Base-by-base conservation (phyloP, 2,329 filamentous ascomycete genomes). In the Fusarium sp. region DNA sequence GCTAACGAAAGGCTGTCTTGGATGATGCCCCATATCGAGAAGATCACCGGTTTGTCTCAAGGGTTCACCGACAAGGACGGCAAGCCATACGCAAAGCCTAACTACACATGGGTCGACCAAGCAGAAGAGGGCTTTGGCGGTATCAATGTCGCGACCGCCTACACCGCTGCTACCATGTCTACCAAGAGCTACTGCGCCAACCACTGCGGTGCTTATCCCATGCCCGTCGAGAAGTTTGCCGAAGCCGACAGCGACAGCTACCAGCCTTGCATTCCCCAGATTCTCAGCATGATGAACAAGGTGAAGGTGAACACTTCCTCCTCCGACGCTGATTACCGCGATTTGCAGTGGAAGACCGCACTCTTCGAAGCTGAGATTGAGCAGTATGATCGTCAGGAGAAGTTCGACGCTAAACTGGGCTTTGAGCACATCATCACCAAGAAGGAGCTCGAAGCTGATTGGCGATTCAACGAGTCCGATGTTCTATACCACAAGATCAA, bases 191-290 rank as follows among this genome's bases (percentile, higher is more conserved):
- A 83, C 11, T 75, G 76, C 1, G 81, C 79, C 20, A 81, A 78
- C 22, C 72, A 82, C 39, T 83, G 82, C 48, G 82, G 82, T n/a
- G 70, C 81, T 33, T 78, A 75, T 3, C 81, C 82, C 1, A 73
- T 83, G 60, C 75, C 81, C 6, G 78, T 78, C 8, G 81, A 83
- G 58, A 81, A 80, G 65, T 82, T 83, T 39, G 74, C 75, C 44
- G 82, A 83, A 59, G 80, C 77, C 49, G 67, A 77, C 14, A 74
- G 80, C 27, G 76, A 82, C 50, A 75, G 81, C 46, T 83, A 83
- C 62, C 80, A 83, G 56, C 82, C 82, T 3, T 83, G 82, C 25
- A 59, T 84, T 44, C 78, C 82, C 1, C 82, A 80, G 49, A 70
- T 79, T 20, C 67, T 80, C 27, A 70, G 79, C 13, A 72, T 75